Conservation (phyloP, 2,329 filamentous ascomycete genomes). For the Pseudogymnoascus sp. region DNA sequence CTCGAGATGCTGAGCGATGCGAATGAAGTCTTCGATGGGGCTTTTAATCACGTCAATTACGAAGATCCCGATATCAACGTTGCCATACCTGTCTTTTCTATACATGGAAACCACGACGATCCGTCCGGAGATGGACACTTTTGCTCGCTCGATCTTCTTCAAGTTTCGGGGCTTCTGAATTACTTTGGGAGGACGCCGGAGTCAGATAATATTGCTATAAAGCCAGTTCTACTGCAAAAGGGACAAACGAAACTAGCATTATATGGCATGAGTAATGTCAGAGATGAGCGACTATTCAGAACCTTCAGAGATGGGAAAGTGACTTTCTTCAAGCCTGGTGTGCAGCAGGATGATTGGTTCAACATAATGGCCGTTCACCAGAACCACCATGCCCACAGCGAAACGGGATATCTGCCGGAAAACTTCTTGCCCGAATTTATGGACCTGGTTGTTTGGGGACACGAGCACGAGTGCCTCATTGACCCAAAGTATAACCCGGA, state of each 20-base stretch:
- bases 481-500: constrained; percentile 76
- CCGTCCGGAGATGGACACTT: constrained; percentile 92
- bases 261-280: constrained; percentile 91
- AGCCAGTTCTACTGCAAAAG: constrained; percentile 88
- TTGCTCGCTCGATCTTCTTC: constrained; percentile 82
- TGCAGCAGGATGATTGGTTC: constrained; percentile 85
- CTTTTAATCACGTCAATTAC: constrained; percentile 94
- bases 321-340: constrained; percentile 78
- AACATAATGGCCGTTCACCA: constrained; percentile 93
- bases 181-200: constrained; percentile 91
- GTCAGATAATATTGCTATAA: constrained; percentile 86
- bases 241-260: constrained; percentile 85
- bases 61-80: constrained; percentile 96
- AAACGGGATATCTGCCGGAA: constrained; percentile 90
- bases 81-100: constrained; percentile 94
- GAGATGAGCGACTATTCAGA: constrained; percentile 87
- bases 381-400: constrained; percentile 86
- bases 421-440: constrained; percentile 86
- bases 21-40: constrained; percentile 79
- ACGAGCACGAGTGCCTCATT: constrained; percentile 94
- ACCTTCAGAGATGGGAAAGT: constrained; percentile 91
- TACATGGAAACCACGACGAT: constrained; percentile 97
- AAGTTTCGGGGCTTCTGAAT: constrained; percentile 85
- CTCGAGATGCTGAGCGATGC: constrained; percentile 92
- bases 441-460: constrained; percentile 90